Evolutionary conservation across 148 eudicot species (phyloP).

Genomic region (Limonium bicolor): DNA sequence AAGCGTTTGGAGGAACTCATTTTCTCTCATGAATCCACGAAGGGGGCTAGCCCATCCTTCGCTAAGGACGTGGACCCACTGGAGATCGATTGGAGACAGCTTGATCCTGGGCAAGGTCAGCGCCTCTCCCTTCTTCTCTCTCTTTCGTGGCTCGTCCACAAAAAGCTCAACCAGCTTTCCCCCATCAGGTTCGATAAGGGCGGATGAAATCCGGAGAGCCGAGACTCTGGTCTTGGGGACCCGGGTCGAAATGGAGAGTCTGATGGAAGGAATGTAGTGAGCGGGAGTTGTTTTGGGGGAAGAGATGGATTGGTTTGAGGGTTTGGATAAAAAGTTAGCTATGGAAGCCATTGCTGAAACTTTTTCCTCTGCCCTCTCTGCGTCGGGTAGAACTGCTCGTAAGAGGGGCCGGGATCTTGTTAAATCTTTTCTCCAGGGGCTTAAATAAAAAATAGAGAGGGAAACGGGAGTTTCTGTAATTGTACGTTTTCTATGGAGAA

Average conservation of each 20-base stretch:
- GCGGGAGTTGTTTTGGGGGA: conserved; percentile 7
- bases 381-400: no score
- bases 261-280: conserved; percentile 6
- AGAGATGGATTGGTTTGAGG: conserved; percentile 11
- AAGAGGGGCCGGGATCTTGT: no score
- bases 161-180: conserved; percentile 53
- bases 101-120: conserved; percentile 22
- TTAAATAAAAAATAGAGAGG: no score
- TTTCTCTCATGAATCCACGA: conserved; percentile 78
- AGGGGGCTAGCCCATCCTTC: conserved; percentile 98
- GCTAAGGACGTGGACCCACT: conserved; percentile 91
- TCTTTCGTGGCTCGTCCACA: conserved; percentile 16
- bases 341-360: conserved; percentile 42
- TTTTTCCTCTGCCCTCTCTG: conserved; percentile 1
- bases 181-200: conserved; percentile 70
- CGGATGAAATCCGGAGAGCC: conserved; percentile 15
- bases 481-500: no score
- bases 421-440: no score
- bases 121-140: conserved; percentile 20
- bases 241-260: not conserved
- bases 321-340: conserved; percentile 23
- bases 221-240: conserved; percentile 1
- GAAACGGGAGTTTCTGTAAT: no score
- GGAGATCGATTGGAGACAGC: conserved; percentile 42
- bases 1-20: conserved; percentile 99